phyloP scores from a whole-genome alignment of 192 early-diverging fungal genomes.

The Linnemannia zychae region DNA sequence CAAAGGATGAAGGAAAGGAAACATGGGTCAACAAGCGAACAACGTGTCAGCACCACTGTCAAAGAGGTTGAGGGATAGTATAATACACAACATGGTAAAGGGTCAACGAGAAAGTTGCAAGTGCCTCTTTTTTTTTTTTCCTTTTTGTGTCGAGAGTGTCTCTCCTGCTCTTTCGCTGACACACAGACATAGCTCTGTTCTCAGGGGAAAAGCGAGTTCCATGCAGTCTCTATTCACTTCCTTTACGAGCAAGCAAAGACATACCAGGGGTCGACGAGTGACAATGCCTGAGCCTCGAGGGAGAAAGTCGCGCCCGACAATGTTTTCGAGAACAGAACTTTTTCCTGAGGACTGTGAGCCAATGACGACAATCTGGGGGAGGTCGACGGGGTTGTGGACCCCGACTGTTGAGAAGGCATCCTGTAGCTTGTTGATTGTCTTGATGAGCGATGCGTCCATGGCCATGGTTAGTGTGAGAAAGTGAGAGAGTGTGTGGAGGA shows the following conservation, averaged over 20 bases:
- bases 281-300: conserved; percentile 98
- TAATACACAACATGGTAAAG: neutral
- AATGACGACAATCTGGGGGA: conserved; percentile 91
- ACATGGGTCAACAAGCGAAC: neutral
- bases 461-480: neutral
- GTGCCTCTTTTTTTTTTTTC: too few species aligned
- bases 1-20: neutral
- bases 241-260: neutral
- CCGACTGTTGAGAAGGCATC: conserved; percentile 92
- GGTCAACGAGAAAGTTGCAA: neutral
- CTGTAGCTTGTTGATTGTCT: conserved; percentile 87
- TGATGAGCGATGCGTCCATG: conserved; percentile 69
- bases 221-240: too few species aligned
- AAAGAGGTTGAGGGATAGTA: neutral
- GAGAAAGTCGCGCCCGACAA: conserved; percentile 99
- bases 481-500: neutral
- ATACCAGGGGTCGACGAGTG: conserved; percentile 93
- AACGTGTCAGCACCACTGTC: neutral
- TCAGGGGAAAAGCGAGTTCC: neutral
- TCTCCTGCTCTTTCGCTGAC: neutral
- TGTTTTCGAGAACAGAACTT: conserved; percentile 98
- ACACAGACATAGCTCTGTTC: neutral
- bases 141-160: neutral
- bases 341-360: conserved; percentile 94
- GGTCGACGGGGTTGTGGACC: conserved; percentile 90